phyloP scores from a whole-genome alignment of 805 yeast species.

The Wickerhamomyces alni region DNA sequence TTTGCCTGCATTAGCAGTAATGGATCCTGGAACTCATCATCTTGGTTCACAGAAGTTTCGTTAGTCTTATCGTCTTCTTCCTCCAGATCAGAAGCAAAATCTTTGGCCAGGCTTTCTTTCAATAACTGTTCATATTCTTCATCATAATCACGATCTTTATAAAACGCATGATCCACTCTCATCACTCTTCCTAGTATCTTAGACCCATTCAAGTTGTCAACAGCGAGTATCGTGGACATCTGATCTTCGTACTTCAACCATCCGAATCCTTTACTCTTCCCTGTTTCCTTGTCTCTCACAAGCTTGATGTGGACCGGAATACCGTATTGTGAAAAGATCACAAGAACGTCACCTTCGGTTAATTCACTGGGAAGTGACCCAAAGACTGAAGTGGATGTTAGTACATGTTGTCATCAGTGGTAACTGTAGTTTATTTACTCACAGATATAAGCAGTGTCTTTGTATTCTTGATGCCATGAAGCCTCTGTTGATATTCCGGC shows the following conservation, averaged over 20 bases:
- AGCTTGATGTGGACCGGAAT: constrained; percentile 72
- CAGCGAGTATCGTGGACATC: constrained; percentile 74
- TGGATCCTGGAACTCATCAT: constrained; percentile 23
- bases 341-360: constrained; percentile 69
- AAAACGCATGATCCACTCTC: constrained; percentile 69
- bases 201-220: constrained; percentile 81
- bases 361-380: constrained; percentile 62
- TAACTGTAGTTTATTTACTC: constrained; percentile 6
- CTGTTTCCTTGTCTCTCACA: constrained; percentile 58
- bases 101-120: constrained; percentile 26
- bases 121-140: constrained; percentile 37
- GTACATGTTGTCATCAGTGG: not conserved
- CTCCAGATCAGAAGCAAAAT: constrained; percentile 15
- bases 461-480: constrained; percentile 88
- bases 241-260: constrained; percentile 80
- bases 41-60: not conserved
- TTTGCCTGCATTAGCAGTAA: constrained; percentile 15
- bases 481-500: constrained; percentile 50
- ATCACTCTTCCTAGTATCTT: constrained; percentile 43
- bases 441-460: constrained; percentile 68
- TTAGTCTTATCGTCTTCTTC: constrained; percentile 2
- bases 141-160: constrained; percentile 48
- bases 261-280: constrained; percentile 69
- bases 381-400: constrained; percentile 32
- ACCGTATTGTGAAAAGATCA: constrained; percentile 86